phyloP scores from a whole-genome alignment of 352 stramenopile species.

The Phytophthora litchii region DNA sequence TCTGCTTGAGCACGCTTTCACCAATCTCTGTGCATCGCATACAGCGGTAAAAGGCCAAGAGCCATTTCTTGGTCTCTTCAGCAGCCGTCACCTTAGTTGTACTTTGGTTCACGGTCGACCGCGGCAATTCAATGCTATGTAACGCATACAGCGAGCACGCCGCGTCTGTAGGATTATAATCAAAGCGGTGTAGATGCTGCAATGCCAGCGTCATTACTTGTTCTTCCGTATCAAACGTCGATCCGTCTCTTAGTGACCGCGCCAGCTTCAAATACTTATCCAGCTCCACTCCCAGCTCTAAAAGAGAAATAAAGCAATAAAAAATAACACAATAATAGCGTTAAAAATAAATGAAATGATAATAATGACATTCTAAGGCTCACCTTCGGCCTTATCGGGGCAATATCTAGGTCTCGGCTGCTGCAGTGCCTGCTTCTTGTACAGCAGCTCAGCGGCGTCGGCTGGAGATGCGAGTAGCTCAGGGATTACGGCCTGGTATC shows the following conservation, averaged over 20 bases:
- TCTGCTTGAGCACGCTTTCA: conserved; percentile 45
- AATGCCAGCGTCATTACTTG: conserved; percentile 73
- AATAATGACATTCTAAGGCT: neutral
- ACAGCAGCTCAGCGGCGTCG: conserved; percentile 24
- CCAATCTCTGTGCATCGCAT: conserved; percentile 49
- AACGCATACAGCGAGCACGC: conserved; percentile 82
- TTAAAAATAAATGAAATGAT: neutral
- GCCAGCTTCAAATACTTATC: conserved; percentile 86
- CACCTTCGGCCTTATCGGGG: conserved; percentile 61
- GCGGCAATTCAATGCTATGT: conserved; percentile 79
- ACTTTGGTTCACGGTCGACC: conserved; percentile 16
- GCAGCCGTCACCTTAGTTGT: conserved; percentile 27
- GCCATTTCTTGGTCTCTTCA: conserved; percentile 64
- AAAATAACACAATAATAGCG: conserved; percentile 3
- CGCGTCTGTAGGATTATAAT: conserved; percentile 81
- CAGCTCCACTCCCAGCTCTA: conserved; percentile 64
- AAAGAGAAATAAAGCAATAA: conserved; percentile 4
- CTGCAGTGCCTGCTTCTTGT: conserved; percentile 37
- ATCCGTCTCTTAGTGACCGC: conserved; percentile 69
- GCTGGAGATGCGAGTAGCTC: conserved; percentile 40
- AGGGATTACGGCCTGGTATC: conserved; percentile 79
- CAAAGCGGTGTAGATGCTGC: conserved; percentile 80
- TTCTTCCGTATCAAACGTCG: conserved; percentile 83
- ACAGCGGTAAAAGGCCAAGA: conserved; percentile 68
- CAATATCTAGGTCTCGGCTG: conserved; percentile 49